A percentile compares a stretch with the other conserved stretches of the same genome.
These are phyloP conservation scores for Podospora conica DNA, from an alignment of 495 filamentous ascomycete genomes.

Conservation along the genomic window DNA sequence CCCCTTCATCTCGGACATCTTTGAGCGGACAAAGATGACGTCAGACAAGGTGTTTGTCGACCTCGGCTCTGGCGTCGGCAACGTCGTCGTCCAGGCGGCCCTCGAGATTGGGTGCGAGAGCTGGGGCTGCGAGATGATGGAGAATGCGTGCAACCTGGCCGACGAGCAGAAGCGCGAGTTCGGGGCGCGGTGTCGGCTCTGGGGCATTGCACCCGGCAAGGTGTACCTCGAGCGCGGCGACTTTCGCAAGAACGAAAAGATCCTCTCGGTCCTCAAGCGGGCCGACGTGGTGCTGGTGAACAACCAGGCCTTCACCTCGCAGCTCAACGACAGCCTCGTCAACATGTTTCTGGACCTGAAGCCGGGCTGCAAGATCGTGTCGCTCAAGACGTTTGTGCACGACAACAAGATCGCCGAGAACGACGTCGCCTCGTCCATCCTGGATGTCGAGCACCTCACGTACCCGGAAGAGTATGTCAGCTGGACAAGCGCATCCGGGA, in stretches of 20 bases:
- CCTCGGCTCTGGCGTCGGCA: constrained; percentile 89
- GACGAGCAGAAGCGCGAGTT: constrained; percentile 86
- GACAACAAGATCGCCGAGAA: constrained; percentile 40
- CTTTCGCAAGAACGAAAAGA: constrained; percentile 68
- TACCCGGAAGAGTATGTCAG: constrained; percentile 83
- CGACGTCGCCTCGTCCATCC: constrained; percentile 66
- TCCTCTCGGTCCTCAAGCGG: constrained; percentile 64
- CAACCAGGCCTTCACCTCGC: constrained; percentile 87
- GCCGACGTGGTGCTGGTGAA: constrained; percentile 95
- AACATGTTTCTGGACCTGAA: constrained; percentile 93
- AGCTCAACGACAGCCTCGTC: constrained; percentile 77
- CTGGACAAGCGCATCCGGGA: constrained; percentile 80
- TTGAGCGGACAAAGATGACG: constrained; percentile 70
- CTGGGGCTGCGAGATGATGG: constrained; percentile 95
- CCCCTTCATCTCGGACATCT: constrained; percentile 71
- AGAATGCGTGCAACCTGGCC: constrained; percentile 76
- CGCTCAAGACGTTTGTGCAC: constrained; percentile 42
- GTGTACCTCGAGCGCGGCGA: constrained; percentile 80
- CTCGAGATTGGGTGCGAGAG: constrained; percentile 89
- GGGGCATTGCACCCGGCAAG: constrained; percentile 75
- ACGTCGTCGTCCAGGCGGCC: constrained; percentile 90
- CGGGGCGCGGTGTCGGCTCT: constrained; percentile 71
- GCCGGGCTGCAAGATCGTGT: constrained; percentile 78
- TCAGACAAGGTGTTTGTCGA: constrained; percentile 85
- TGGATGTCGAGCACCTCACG: constrained; percentile 65